phyloP scores from a whole-genome alignment of 805 yeast species.

The Kuraishia cidri region DNA sequence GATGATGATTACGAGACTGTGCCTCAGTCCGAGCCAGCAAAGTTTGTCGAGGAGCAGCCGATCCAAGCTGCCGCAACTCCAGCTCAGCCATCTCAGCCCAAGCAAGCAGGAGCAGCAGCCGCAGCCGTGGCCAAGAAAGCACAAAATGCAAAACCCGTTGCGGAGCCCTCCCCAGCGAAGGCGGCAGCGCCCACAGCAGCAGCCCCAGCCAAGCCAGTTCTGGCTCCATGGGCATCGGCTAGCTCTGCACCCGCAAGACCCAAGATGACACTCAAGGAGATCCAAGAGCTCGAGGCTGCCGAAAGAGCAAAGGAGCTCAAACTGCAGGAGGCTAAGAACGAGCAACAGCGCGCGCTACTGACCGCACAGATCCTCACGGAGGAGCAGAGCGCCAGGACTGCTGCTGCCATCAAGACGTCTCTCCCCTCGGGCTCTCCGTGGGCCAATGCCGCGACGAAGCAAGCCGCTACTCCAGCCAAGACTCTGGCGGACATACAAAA shows the following conservation, averaged over 20 bases:
- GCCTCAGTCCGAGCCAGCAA: no score
- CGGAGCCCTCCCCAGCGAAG: no score
- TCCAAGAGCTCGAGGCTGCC: slow-evolving; percentile 30
- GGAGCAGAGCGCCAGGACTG: slow-evolving; percentile 12
- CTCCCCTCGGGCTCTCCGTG: slow-evolving; percentile 12
- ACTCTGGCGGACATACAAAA: slow-evolving; percentile 11
- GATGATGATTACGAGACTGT: slow-evolving; percentile 19
- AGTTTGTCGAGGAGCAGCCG: no score
- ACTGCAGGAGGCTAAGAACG: slow-evolving; percentile 14
- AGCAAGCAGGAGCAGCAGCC: slow-evolving; percentile 1
- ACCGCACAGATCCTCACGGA: slow-evolving; percentile 1
- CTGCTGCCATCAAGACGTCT: slow-evolving; percentile 17
- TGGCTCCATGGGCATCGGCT: slow-evolving; percentile 50
- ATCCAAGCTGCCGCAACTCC: no score
- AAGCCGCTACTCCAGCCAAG: slow-evolving; percentile 9
- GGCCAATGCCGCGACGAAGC: slow-evolving; percentile 10
- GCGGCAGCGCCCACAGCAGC: no score
- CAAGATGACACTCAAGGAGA: slow-evolving; percentile 37
- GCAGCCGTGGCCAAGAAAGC: slow-evolving; percentile 2
- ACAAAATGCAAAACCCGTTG: slow-evolving; percentile 1
- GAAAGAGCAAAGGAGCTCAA: slow-evolving; percentile 41
- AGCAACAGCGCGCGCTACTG: slow-evolving; percentile 1
- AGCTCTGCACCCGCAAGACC: slow-evolving; percentile 20
- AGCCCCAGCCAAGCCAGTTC: slow-evolving; percentile 10
- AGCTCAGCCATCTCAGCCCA: no score